Evolutionary conservation across 2,329 filamentous ascomycete species (phyloP).

Genomic region (Pseudogymnoascus verrucosus): DNA sequence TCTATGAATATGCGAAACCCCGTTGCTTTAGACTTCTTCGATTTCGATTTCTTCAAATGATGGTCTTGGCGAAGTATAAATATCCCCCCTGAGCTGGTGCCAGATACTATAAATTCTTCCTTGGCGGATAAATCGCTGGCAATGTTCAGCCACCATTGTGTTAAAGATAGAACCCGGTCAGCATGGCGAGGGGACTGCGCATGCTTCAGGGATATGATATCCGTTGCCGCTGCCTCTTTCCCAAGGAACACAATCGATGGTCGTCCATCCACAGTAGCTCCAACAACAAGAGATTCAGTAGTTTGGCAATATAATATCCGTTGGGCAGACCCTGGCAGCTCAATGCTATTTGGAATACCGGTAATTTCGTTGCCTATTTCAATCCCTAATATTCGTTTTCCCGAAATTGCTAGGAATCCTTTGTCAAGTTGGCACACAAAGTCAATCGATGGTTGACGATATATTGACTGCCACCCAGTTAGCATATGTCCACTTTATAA

Average conservation of each 20-base stretch:
- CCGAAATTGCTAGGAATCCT: neutral
- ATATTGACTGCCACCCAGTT: neutral
- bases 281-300: slow-evolving; percentile 47
- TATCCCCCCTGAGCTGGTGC: neutral
- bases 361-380: slow-evolving; percentile 1
- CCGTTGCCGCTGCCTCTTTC: neutral
- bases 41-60: neutral
- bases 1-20: neutral
- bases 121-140: neutral
- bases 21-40: neutral
- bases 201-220: neutral
- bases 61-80: slow-evolving; percentile 2
- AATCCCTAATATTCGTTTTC: neutral
- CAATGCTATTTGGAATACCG: neutral
- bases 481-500: neutral
- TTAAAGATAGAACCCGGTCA: neutral
- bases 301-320: slow-evolving; percentile 46
- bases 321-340: slow-evolving; percentile 2
- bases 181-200: neutral
- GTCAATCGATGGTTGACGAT: neutral
- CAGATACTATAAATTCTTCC: neutral
- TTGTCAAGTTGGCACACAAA: neutral
- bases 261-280: slow-evolving; percentile 34
- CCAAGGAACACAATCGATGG: slow-evolving; percentile 48
- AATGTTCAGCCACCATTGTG: slow-evolving; percentile 1